Percentiles rank a stretch among this genome's conserved stretches.
Evolutionary conservation across 164 flowering plant species (phyloP).

Genomic region (Chloranthus sessilifolius): DNA sequence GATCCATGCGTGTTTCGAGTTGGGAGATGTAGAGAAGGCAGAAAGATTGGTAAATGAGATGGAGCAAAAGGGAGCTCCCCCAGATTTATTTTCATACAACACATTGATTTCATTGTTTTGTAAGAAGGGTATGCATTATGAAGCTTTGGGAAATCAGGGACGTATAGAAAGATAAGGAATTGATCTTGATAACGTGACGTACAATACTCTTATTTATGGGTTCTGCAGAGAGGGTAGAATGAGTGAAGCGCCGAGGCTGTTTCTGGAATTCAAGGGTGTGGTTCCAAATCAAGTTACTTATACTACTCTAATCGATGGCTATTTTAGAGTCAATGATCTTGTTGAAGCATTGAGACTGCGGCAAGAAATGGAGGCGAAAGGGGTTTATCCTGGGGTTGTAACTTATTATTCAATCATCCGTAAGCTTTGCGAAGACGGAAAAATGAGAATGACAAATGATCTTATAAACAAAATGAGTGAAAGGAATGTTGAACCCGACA

Average conservation of each 20-base stretch:
- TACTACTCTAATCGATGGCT: conserved; percentile 88
- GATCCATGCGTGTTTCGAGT: conserved; percentile 78
- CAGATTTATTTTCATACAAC: conserved; percentile 72
- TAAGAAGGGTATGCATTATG: conserved; percentile 86
- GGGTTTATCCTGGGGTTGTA: conserved; percentile 56
- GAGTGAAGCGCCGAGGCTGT: conserved; percentile 74
- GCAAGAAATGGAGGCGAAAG: conserved; percentile 61
- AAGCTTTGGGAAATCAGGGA: conserved; percentile 67
- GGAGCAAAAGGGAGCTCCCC: conserved; percentile 44
- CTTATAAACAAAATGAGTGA: conserved; percentile 76
- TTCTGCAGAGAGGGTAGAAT: conserved; percentile 80
- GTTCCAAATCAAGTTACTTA: conserved; percentile 73
- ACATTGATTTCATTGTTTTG: conserved; percentile 76
- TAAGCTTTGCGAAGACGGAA: conserved; percentile 74
- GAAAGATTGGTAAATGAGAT: conserved; percentile 59
- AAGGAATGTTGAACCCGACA: conserved; percentile 71
- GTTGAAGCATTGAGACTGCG: conserved; percentile 61
- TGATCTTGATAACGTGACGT: conserved; percentile 77
- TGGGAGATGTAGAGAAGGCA: conserved; percentile 69
- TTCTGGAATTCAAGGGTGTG: conserved; percentile 63
- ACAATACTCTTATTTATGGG: conserved; percentile 72
- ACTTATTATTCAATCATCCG: conserved; percentile 77
- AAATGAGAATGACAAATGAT: conserved; percentile 61
- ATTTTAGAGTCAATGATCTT: conserved; percentile 62
- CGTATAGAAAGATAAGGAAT: conserved; percentile 67